A percentile compares a stretch with the other conserved stretches of the same genome.
Evolutionary conservation across 805 yeast species (phyloP).

Genomic region (Hanseniaspora meyeri): DNA sequence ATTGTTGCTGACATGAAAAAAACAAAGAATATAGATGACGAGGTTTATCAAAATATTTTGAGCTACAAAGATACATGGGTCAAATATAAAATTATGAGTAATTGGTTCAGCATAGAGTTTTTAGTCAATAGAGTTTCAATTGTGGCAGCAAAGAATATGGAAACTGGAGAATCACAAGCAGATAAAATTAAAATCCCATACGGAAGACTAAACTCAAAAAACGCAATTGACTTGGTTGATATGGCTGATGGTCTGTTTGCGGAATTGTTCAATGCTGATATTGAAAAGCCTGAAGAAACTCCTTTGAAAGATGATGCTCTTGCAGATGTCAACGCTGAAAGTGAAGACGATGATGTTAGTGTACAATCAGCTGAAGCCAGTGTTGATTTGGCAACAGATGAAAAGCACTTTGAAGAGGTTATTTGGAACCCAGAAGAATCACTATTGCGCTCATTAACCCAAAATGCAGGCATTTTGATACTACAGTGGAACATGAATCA

Average conservation of each 20-base stretch:
- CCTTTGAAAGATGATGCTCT: not conserved
- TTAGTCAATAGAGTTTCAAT: not conserved
- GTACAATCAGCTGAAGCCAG: not conserved
- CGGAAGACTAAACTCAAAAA: not conserved
- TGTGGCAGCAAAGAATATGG: not conserved
- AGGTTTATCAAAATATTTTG: not conserved
- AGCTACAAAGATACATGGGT: not conserved
- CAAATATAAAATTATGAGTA: not conserved
- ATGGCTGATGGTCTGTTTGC: not conserved
- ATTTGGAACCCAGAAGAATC: not conserved
- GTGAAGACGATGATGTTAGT: too few species aligned
- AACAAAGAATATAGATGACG: not conserved
- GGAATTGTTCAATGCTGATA: not conserved
- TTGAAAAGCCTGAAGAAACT: not conserved
- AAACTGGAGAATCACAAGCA: not conserved
- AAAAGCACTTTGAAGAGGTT: not conserved
- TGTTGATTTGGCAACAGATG: not conserved
- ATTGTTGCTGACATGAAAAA: not conserved
- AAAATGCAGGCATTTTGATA: not conserved
- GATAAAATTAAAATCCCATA: not conserved
- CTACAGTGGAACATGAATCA: slow-evolving; percentile 29
- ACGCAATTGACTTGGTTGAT: not conserved
- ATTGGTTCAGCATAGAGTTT: not conserved
- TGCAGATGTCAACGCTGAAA: too few species aligned
- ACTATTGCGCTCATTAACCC: not conserved